phyloP scores from a whole-genome alignment of 2,329 filamentous ascomycete genomes.

The Fusarium marasasianum region DNA sequence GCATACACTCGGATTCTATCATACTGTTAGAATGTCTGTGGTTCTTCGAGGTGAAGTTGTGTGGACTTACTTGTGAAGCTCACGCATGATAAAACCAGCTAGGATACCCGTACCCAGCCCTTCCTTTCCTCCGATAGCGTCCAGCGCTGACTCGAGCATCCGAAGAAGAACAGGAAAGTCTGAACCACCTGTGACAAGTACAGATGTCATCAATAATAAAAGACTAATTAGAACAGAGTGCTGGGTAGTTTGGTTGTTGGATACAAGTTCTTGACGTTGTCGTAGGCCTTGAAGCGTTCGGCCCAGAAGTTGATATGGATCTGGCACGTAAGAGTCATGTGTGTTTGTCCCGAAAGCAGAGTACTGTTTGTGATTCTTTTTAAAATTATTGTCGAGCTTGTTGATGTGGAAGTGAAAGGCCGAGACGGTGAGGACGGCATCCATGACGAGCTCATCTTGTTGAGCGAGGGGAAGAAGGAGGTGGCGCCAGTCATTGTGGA shows the following conservation, averaged over 20 bases:
- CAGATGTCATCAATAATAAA: slow-evolving; percentile 35
- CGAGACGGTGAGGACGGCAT: slow-evolving; percentile 32
- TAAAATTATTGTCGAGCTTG: background rate
- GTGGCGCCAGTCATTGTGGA: slow-evolving; percentile 40
- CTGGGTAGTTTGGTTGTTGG: slow-evolving; percentile 8
- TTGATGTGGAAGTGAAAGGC: slow-evolving; percentile 33
- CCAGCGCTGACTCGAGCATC: slow-evolving; percentile 41
- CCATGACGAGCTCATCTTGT: slow-evolving; percentile 33
- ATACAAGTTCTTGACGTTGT: slow-evolving; percentile 26
- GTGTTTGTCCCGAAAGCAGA: background rate
- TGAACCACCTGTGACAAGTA: slow-evolving; percentile 39
- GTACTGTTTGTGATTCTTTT: background rate
- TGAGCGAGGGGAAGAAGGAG: slow-evolving; percentile 35
- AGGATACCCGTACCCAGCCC: slow-evolving; percentile 29
- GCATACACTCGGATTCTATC: slow-evolving; percentile 37
- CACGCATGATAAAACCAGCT: slow-evolving; percentile 34
- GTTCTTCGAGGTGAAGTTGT: fast-evolving
- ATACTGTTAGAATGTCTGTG: fast-evolving
- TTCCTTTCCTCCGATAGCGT: slow-evolving; percentile 39
- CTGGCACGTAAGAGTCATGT: background rate
- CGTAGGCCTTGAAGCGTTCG: slow-evolving; percentile 27
- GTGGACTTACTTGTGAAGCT: slow-evolving; percentile 40
- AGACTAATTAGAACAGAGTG: slow-evolving; percentile 38
- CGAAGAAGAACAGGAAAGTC: slow-evolving; percentile 42
- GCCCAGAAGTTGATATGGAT: slow-evolving; percentile 29